Evolutionary conservation across 2,329 filamentous ascomycete species (phyloP), one percentile per base, ranked within the genome.

Genomic region (Verticillium albo-atrum): DNA sequence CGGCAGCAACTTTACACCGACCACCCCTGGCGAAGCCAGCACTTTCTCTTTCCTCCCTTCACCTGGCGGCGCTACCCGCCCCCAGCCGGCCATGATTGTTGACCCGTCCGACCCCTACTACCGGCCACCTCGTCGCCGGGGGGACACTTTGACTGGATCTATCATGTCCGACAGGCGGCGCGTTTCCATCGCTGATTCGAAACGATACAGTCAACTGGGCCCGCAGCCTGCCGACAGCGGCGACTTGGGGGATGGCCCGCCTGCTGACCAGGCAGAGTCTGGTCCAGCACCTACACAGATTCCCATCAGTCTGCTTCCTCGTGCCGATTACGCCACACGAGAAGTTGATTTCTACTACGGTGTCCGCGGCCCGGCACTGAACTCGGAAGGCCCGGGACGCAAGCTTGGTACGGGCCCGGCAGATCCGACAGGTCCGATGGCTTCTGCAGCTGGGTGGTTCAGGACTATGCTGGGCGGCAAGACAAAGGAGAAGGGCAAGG

Each of bases 301-400:
- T 52, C 62, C 73, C 30, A 71, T 75, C 60, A 72, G 82, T 34
- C 79, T 83, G 35, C 76, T 80, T 1, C 87, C 85, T 25, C 82
- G 86, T 54, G 88, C 90, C 1, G 94, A 99, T 70, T 98, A 98
- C 70, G 89, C 93, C 2, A 95, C 94, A 1, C 89, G 95, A 59
- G 95, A 99, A 73, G 92, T 96, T 0, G 95, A 99, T 72, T 97
- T 97, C 68, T 98, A 98, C 75, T 98, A 99, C 68, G 90, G 92
- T 10, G 90, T 96, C 20, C 87, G 95, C 34, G 95, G 95, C 0
- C 91, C 92, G 23, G 92, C 94, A 1, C 77, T 98, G 14, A 93
- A 89, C 66, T 90, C 92, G 1, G 90, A 92, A 61, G 87, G 87
- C 3, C 89, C 90, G 0, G 92, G 90, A 23, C 84, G 95, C 55